Conservation (phyloP, 495 filamentous ascomycete genomes). For the Hypoxylon rickii region DNA sequence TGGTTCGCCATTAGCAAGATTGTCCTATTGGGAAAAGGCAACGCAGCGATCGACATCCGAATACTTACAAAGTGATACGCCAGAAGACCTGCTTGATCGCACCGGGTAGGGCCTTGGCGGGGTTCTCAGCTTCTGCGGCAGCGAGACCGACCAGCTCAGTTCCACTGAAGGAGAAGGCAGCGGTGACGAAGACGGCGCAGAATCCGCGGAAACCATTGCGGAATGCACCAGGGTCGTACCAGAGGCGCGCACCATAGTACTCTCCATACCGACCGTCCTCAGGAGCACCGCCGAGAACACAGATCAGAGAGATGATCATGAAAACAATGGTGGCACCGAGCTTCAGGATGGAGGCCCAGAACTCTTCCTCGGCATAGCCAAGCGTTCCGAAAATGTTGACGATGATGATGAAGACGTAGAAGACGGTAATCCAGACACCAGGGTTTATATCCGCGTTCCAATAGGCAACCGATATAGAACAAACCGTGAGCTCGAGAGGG, state of each 20-base stretch:
- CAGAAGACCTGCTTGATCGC: conserved; percentile 77
- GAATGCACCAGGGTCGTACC: conserved; percentile 74
- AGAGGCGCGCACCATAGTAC: conserved; percentile 66
- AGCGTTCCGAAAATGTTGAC: conserved; percentile 74
- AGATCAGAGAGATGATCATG: conserved; percentile 71
- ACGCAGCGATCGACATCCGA: not conserved
- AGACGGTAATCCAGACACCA: conserved; percentile 70
- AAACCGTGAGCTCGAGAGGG: conserved; percentile 60
- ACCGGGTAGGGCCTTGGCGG: conserved; percentile 64
- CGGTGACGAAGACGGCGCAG: conserved; percentile 74
- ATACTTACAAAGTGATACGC: conserved; percentile 60
- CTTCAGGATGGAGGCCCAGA: conserved; percentile 58
- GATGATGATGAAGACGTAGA: conserved; percentile 57
- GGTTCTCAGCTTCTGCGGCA: conserved; percentile 70
- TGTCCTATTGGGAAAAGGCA: not conserved
- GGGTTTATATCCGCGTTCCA: conserved; percentile 57
- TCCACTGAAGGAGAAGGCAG: conserved; percentile 73
- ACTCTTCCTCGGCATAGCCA: conserved; percentile 73
- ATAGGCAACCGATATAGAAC: conserved; percentile 59
- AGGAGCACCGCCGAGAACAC: conserved; percentile 70
- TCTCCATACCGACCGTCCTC: conserved; percentile 49
- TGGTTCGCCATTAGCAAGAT: conserved; percentile 37
- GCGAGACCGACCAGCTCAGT: conserved; percentile 76
- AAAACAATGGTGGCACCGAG: conserved; percentile 67
- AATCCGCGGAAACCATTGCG: conserved; percentile 72